Evolutionary conservation across 257 asterid genomes (phyloP), one percentile per base, ranked within the genome.

Genomic region (Coffea canephora): DNA sequence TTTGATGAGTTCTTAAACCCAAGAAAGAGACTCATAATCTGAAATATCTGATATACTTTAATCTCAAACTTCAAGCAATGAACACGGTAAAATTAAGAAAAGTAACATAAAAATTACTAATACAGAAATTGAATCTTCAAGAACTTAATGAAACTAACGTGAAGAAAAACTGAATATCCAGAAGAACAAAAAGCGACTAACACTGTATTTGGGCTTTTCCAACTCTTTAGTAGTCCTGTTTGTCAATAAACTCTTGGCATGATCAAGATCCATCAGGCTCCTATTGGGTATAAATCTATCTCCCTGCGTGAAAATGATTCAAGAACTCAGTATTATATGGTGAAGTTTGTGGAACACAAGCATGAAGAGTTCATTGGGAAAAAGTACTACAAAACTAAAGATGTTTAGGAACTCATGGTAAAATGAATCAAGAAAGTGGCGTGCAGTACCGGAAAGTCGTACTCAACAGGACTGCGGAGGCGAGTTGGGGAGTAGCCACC

Each of bases 401-500:
- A 79, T 65, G 78, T 6, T 59, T 18, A 59, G 16, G 73, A 79
- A 80, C 48, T 52, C 27, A 0, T 52, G 61, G 21, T 59, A 6
- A 67, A 65, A 72, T 41, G 52, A 82, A 77, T 36, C 27, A 71
- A 50, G 19, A 75, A 73, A 72, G 18, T 41, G 18, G n/a, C 48
- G 31, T 11, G 0, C 23, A 27, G 62, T 88, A 94, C 97, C 87
- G 90, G 95, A 84, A 94, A 91, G 84, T 92, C 94, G 52, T 88
- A 90, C 25, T 83, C 77, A 48, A 90, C 82, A 0, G 94, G 96
- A 73, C 88, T 89, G 82, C 86, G 96, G 82, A 94, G 96, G 74
- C 97, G 98, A 72, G 89, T 89, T 6, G 97, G 97, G 79, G 96
- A 91, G 85, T 90, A 89, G 96, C 97, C 92, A 77, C 91, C 93